Percentiles rank a stretch among this genome's conserved stretches.
phyloP scores from a whole-genome alignment of 148 eudicot species.

The Rhododendron molle region DNA sequence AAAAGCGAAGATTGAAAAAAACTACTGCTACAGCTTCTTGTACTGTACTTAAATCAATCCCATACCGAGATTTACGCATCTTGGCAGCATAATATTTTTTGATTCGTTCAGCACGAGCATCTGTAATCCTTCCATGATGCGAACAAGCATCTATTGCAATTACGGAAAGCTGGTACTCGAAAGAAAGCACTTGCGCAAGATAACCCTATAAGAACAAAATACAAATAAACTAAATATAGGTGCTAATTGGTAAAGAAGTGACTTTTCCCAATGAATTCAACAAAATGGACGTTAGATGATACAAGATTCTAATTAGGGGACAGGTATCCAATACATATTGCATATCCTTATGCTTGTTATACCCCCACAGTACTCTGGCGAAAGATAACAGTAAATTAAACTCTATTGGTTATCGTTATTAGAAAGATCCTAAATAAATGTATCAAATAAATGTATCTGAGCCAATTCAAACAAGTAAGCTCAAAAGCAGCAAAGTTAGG shows the following conservation, averaged over 20 bases:
- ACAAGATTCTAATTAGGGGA: neutral
- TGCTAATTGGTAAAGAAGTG: neutral
- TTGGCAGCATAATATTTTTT: conserved; percentile 76
- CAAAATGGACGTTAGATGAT: neutral
- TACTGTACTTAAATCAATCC: conserved; percentile 7
- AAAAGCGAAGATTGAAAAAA: neutral
- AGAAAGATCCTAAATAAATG: neutral
- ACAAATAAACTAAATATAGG: conserved; percentile 12
- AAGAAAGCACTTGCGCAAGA: conserved; percentile 88
- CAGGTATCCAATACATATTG: neutral
- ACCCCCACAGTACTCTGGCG: neutral
- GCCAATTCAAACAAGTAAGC: conserved; percentile 4
- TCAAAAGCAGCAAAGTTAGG: neutral
- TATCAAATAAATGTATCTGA: neutral
- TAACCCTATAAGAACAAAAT: conserved; percentile 55
- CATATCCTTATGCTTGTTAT: neutral
- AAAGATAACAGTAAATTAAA: neutral
- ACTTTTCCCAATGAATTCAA: neutral
- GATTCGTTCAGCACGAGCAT: conserved; percentile 75
- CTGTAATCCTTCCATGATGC: conserved; percentile 80
- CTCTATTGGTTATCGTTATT: neutral
- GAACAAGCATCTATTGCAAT: conserved; percentile 85
- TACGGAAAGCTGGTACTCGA: conserved; percentile 65
- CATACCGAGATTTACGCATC: conserved; percentile 66
- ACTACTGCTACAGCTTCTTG: neutral